Evolutionary conservation across 495 filamentous ascomycete genomes (phyloP), one percentile per base, ranked within the genome.

Genomic region (Halenospora varia): DNA sequence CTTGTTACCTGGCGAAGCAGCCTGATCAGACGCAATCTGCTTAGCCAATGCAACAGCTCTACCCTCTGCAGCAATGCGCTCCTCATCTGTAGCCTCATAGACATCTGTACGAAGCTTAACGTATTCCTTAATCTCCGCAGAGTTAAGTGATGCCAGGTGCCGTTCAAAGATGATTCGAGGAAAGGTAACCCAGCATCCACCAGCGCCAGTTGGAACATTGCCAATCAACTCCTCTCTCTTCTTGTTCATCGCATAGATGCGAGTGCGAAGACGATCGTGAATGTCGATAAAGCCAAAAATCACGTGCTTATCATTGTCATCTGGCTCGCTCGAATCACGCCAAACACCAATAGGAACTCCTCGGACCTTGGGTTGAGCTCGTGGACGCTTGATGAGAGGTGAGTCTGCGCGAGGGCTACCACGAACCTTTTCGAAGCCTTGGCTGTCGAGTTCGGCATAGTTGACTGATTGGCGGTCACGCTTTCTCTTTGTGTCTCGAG

Each of bases 131-230:
- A 82, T 63, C 10, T 76, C 70, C 17, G 74, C 66, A 41, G 79
- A 71, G 24, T 75, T 74, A 8, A 75, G 70, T 9, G 70, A 67
- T 23, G 75, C 60, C 4, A 82, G 73, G 48, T 78, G 77, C 10
- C 66, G 48, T 1, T 77, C 72, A 55, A 81, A 82, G 23, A 76
- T 75, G 15, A 81, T 70, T 51, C 75, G 67, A 46, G 78, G 73
- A 29, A 81, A 81, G 0, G 77, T 80, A 19, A 80, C 76, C 79
- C 78, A 81, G 59, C 77, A 79, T 45, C 77, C 78, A 20, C 79
- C 79, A 13, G 78, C 76, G 9, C 78, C 78, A 6, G 73, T 72
- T 1, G 78, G 77, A 46, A 78, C 62, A 22, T 68, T 67, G 42
- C 57, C 52, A 29, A 73, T 70, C 35, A 81, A 66, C 22, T 61